A percentile compares a stretch with the other conserved stretches of the same genome.
phyloP scores from a whole-genome alignment of 495 filamentous ascomycete species.

The Penicillium steckii region DNA sequence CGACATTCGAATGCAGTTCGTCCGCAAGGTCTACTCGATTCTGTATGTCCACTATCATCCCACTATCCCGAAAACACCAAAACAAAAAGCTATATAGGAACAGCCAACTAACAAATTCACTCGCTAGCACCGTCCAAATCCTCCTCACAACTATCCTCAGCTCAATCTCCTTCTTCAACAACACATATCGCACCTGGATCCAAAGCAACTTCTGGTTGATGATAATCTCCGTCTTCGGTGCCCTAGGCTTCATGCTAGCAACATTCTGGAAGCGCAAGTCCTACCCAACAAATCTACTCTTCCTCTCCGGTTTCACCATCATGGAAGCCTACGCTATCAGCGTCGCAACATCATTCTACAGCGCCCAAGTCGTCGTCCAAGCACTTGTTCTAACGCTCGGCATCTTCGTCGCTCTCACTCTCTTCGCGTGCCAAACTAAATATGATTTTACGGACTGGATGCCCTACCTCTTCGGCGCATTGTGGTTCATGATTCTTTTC shows the following conservation, averaged over 20 bases:
- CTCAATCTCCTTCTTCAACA: conserved; percentile 80
- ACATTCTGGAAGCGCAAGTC: conserved; percentile 98
- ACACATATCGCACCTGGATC: conserved; percentile 81
- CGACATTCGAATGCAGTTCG: conserved; percentile 95
- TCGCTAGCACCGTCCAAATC: conserved; percentile 75
- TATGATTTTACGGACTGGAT: conserved; percentile 98
- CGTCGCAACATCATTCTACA: conserved; percentile 86
- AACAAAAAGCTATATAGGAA: not conserved
- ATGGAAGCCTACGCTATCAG: conserved; percentile 92
- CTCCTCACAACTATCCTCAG: conserved; percentile 78
- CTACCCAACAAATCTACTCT: conserved; percentile 92
- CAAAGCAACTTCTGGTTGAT: conserved; percentile 80
- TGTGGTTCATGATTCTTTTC: conserved; percentile 90
- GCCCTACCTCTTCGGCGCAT: conserved; percentile 86
- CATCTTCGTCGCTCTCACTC: conserved; percentile 88
- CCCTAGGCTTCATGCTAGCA: conserved; percentile 77
- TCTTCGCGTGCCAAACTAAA: conserved; percentile 96
- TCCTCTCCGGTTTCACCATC: conserved; percentile 87
- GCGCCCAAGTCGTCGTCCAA: conserved; percentile 77
- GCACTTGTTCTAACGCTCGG: conserved; percentile 87
- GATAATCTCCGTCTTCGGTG: conserved; percentile 77
- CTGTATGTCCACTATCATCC: conserved; percentile 49
- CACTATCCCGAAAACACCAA: not conserved
- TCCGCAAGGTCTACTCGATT: conserved; percentile 90
- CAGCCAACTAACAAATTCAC: not conserved